Evolutionary conservation across 345 rosid species (phyloP).

Genomic region (Gossypium bickii): DNA sequence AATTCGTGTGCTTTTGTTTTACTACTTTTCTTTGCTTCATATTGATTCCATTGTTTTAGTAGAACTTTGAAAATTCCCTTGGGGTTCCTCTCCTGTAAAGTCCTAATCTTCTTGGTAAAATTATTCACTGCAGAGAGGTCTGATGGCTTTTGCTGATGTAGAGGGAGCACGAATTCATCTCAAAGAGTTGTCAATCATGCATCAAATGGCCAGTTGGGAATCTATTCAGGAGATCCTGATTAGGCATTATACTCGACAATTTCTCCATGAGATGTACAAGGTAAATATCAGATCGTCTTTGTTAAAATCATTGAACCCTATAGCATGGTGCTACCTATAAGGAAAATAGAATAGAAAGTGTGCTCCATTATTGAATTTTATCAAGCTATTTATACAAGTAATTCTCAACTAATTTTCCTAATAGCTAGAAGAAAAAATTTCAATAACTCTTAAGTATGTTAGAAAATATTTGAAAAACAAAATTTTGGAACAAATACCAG

Average conservation of each 20-base stretch:
- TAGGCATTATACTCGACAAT: conserved; percentile 79
- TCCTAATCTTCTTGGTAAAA: conserved; percentile 12
- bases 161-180: conserved; percentile 92
- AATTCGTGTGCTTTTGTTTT: background rate
- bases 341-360: background rate
- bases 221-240: conserved; percentile 83
- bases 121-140: conserved; percentile 61
- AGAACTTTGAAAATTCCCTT: background rate
- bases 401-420: too few relatives aligned
- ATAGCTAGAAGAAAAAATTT: too few relatives aligned
- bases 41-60: background rate
- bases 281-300: conserved; percentile 28
- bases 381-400: too few relatives aligned
- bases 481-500: too few relatives aligned
- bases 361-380: too few relatives aligned
- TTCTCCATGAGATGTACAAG: conserved; percentile 97
- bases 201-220: conserved; percentile 92
- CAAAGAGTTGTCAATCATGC: conserved; percentile 65
- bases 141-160: conserved; percentile 94
- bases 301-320: background rate
- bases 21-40: background rate
- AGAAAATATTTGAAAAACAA: too few relatives aligned
- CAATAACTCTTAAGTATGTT: too few relatives aligned
- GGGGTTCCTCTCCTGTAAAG: background rate
- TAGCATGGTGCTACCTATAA: background rate